These are phyloP conservation scores for Epithemia pelagica DNA, from an alignment of 108 stramenopile species.

Conservation along the genomic window DNA sequence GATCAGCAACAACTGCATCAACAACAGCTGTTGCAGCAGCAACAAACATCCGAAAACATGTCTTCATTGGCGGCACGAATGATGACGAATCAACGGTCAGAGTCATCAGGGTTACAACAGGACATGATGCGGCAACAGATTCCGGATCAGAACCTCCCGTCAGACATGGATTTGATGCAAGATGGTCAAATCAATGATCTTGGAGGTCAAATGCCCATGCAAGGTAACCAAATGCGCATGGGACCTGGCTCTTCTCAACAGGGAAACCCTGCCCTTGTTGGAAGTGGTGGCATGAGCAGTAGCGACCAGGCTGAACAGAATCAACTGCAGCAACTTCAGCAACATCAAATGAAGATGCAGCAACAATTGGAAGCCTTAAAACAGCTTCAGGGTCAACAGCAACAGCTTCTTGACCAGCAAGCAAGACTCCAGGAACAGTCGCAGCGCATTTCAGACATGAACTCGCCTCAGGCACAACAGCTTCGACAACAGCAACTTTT, in stretches of 20 bases:
- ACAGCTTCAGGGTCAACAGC: slow-evolving; percentile 28
- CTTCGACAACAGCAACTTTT: slow-evolving; percentile 47
- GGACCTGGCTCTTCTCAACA: not conserved
- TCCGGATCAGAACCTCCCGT: not conserved
- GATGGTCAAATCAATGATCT: not conserved
- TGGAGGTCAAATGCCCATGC: not conserved
- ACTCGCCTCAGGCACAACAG: slow-evolving; percentile 42
- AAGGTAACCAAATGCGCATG: not conserved
- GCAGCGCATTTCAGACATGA: slow-evolving; percentile 20
- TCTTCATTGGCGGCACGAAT: not conserved
- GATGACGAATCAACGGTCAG: not conserved
- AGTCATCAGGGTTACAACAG: not conserved
- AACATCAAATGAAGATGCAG: slow-evolving; percentile 24
- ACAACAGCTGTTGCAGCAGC: slow-evolving; percentile 7
- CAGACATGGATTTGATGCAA: not conserved
- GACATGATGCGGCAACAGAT: not conserved
- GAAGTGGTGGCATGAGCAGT: not conserved
- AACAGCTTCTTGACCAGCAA: slow-evolving; percentile 25
- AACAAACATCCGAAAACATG: not conserved
- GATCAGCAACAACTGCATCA: not conserved
- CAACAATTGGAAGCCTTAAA: slow-evolving; percentile 28
- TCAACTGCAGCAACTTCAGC: slow-evolving; percentile 48
- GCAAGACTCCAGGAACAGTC: slow-evolving; percentile 26
- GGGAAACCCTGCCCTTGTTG: not conserved
- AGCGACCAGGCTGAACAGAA: slow-evolving; percentile 4